These are phyloP conservation scores for Obba rivulosa DNA, from an alignment of 768 basidiomycete genomes.

Conservation along the genomic window DNA sequence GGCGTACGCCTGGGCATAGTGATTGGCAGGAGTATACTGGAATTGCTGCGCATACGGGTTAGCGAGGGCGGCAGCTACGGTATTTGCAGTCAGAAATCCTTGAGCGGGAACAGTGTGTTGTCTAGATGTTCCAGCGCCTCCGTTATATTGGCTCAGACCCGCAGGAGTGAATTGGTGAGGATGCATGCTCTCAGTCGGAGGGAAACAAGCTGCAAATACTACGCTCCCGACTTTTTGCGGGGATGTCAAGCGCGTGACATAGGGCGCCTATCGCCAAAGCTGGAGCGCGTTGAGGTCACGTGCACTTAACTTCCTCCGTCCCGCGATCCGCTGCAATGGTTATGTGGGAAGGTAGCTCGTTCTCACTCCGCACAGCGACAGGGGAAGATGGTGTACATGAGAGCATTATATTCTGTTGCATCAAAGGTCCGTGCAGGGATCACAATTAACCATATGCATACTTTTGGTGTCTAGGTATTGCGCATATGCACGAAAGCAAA, in stretches of 20 bases:
- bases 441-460: constrained; percentile 26
- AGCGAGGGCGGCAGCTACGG: constrained; percentile 19
- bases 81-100: constrained; percentile 15
- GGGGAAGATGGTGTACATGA: background rate
- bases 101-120: background rate
- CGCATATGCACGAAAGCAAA: constrained; percentile 23
- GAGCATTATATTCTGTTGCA: constrained; percentile 14
- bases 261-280: too few species aligned
- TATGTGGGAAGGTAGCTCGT: background rate
- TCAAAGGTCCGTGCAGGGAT: constrained; percentile 10
- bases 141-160: background rate
- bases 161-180: background rate
- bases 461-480: constrained; percentile 26
- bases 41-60: constrained; percentile 24
- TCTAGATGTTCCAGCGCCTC: background rate
- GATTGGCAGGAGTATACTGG: constrained; percentile 21
- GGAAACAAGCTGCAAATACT: too few species aligned
- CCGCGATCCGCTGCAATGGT: background rate
- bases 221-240: too few species aligned
- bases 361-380: background rate
- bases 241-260: background rate
- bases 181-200: background rate
- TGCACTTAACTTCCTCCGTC: too few species aligned
- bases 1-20: constrained; percentile 28
- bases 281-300: too few species aligned